Evolutionary conservation across 2,329 filamentous ascomycete species (phyloP).

Genomic region (Cladophialophora psammophila): DNA sequence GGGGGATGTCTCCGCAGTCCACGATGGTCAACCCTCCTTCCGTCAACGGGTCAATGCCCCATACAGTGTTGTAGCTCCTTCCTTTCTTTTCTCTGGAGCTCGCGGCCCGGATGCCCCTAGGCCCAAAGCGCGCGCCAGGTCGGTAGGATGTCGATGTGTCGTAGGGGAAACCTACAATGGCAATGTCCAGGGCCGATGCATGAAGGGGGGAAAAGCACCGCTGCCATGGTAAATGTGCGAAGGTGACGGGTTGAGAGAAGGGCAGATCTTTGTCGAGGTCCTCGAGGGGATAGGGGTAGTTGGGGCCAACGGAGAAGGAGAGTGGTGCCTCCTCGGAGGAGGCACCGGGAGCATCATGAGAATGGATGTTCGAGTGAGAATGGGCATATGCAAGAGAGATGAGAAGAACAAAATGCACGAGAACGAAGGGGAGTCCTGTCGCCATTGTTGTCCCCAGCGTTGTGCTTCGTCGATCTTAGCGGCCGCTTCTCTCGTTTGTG

Average conservation of each 20-base stretch:
- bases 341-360: not conserved
- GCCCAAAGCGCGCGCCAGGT: conserved; percentile 46
- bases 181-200: conserved; percentile 42
- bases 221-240: conserved; percentile 43
- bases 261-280: conserved; percentile 45
- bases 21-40: conserved; percentile 62
- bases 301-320: conserved; percentile 36
- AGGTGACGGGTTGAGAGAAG: conserved; percentile 44
- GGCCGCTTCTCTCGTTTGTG: not conserved
- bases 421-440: not conserved
- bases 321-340: conserved; percentile 10
- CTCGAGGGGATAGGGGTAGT: conserved; percentile 40
- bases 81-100: conserved; percentile 44
- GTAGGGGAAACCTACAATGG: conserved; percentile 46
- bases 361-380: not conserved
- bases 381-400: not conserved
- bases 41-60: conserved; percentile 43
- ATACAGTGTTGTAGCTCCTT: conserved; percentile 43
- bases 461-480: not conserved
- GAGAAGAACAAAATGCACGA: not conserved
- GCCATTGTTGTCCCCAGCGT: not conserved
- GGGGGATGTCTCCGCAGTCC: conserved; percentile 84
- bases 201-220: conserved; percentile 42
- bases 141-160: conserved; percentile 46
- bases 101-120: conserved; percentile 44